Percentiles rank a stretch among this genome's conserved stretches.
Evolutionary conservation across 1,139 yeast species (phyloP).

Genomic region (Sugiyamaella xylanicola): DNA sequence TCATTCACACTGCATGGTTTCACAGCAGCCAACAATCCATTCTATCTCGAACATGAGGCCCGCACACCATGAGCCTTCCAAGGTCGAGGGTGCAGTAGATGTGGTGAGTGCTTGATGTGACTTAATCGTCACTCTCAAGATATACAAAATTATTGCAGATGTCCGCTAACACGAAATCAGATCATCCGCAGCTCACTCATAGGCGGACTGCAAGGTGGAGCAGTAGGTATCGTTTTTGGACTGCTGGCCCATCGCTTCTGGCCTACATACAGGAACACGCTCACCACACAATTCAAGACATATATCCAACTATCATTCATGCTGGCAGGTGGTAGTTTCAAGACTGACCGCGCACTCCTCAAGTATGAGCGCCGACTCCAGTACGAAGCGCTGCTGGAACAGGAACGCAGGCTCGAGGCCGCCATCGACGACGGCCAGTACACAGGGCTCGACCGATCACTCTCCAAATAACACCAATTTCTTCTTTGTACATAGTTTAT

Average conservation of each 20-base stretch:
- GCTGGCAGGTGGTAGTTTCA: constrained; percentile 36
- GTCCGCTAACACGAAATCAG: constrained; percentile 23
- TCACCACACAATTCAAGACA: constrained; percentile 37
- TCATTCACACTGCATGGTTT: too few species aligned
- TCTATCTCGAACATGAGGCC: constrained; percentile 32
- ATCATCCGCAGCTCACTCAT: constrained; percentile 34
- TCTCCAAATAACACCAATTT: neutral
- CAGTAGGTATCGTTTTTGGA: constrained; percentile 33
- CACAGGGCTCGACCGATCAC: constrained; percentile 28
- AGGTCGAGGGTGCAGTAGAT: constrained; percentile 37
- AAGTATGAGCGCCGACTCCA: constrained; percentile 35
- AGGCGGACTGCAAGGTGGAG: constrained; percentile 36
- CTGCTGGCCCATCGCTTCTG: constrained; percentile 33
- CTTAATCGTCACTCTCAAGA: neutral
- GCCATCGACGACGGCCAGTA: constrained; percentile 38
- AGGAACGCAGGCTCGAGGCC: constrained; percentile 30
- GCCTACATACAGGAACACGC: constrained; percentile 32
- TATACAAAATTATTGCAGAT: too few species aligned
- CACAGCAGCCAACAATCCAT: too few species aligned
- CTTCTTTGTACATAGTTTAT: constrained; percentile 5
- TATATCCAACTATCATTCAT: constrained; percentile 37
- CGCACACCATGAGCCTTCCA: constrained; percentile 39
- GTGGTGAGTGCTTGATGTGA: constrained; percentile 30
- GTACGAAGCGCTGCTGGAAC: constrained; percentile 28
- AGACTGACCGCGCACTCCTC: constrained; percentile 34